Percentiles rank a stretch among this genome's conserved stretches.
Evolutionary conservation across 331 rosid genomes (phyloP).

Genomic region (Saraca asoca): DNA sequence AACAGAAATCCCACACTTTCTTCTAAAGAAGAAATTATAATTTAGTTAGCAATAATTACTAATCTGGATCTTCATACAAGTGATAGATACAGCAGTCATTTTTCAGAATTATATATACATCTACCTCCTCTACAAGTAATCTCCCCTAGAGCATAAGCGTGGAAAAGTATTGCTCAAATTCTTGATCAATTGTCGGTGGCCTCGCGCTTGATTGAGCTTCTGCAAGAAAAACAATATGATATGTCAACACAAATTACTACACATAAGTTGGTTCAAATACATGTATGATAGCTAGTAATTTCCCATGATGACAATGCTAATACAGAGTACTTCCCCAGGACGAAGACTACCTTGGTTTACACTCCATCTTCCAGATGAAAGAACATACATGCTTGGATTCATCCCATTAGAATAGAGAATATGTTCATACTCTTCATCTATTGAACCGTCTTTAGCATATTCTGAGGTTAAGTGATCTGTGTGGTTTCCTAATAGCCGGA

Average conservation of each 20-base stretch:
- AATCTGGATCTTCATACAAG: slow-evolving; percentile 17
- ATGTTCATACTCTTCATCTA: slow-evolving; percentile 61
- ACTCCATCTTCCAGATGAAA: slow-evolving; percentile 74
- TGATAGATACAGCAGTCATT: slow-evolving; percentile 13
- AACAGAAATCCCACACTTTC: slow-evolving; percentile 9
- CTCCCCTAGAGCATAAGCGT: slow-evolving; percentile 68
- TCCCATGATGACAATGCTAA: slow-evolving; percentile 2
- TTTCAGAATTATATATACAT: slow-evolving; percentile 25
- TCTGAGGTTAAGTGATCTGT: slow-evolving; percentile 43
- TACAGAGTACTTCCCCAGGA: not conserved
- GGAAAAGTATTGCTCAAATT: slow-evolving; percentile 90
- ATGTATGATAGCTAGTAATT: slow-evolving; percentile 6
- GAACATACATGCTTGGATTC: slow-evolving; percentile 51
- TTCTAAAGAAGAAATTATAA: slow-evolving; percentile 12
- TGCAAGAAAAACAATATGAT: slow-evolving; percentile 45
- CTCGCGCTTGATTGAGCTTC: slow-evolving; percentile 59
- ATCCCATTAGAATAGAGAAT: slow-evolving; percentile 43
- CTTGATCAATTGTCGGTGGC: slow-evolving; percentile 87
- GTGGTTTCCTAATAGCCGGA: slow-evolving; percentile 43
- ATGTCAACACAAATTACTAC: slow-evolving; percentile 7
- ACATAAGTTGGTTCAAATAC: slow-evolving; percentile 14
- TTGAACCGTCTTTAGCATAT: slow-evolving; percentile 36
- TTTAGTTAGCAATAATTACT: slow-evolving; percentile 28
- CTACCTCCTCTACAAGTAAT: slow-evolving; percentile 21
- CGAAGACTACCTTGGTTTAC: slow-evolving; percentile 57